Evolutionary conservation across 1,284 basidiomycete species (phyloP), one percentile per base, ranked within the genome.

Genomic region (Boletellus deceptivus): DNA sequence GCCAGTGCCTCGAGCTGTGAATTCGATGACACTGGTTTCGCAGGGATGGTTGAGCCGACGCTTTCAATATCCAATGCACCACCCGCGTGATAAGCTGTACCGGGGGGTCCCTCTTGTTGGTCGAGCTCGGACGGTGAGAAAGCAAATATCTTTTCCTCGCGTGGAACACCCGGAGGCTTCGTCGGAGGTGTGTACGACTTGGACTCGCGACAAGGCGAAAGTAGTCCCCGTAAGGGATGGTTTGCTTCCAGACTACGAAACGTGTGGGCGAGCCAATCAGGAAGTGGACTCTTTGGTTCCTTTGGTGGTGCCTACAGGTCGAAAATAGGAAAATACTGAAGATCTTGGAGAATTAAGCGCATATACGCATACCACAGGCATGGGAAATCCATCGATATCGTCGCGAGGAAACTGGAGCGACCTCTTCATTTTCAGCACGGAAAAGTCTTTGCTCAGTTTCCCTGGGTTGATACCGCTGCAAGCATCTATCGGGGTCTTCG

Each of bases 211-310:
- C 59, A 60, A 47, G 59, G 50, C 9, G 60, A 69, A 47, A 78
- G 55, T 34, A 80, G 64, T 22, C 62, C 60, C 43, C 76, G 72
- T 13, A 82, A 67, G 31, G 79, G 79, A 58, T 81, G 75, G 10
- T 60, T 56, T 3, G 64, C 48, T 44, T 73, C 68, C 24, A 82
- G 62, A 17, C 62, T 64, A 14, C 65, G 67, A 36, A 81, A 70
- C 6, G 78, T 75, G 43, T 62, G 53, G 24, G 67, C 65, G 14
- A 82, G 72, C 80, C 80, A 81, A 39, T 60, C 49, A 4, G 79
- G 79, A 42, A 79, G 64, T 11, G 63, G 57, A 33, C 29, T 52
- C 43, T 43, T 63, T 11, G 50, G 51, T 48, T 44, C 54, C 46
- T 37, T 56, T 22, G 44, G 44, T 34, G 52, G 50, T 27, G 22